Base-by-base conservation (phyloP, 768 basidiomycete genomes). In the Calocybe cyanea region DNA sequence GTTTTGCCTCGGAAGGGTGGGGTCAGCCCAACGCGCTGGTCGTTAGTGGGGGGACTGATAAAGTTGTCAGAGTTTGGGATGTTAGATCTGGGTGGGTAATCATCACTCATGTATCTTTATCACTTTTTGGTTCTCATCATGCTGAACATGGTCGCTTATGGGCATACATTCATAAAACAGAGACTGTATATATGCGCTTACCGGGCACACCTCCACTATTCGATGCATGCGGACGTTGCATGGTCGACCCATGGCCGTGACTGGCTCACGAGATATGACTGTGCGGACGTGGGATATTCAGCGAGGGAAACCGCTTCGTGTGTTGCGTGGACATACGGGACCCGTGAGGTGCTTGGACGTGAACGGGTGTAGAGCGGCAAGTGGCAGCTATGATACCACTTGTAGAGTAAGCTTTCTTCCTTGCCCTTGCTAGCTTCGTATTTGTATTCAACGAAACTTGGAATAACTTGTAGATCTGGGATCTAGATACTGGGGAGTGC, bases 211-310 rank as follows among this genome's bases (percentile, higher is more conserved):
- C 0, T 89, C 92, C 0, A 97, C 95, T 1, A 86, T 98, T 41
- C 82, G 95, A 23, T 96, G 92, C 63, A 72, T 95, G 45, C 90
- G 87, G 56, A 85, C 92, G 11, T 66, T 97, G 40, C 86, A 95
- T 61, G 83, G 85, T 31, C 77, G 89, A 9, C 92, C 95, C 0
- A 76, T 95, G 41, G 93, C 92, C 0, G 82, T 99, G 25, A 87
- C 88, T 0, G 95, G 93, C 38, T 91, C 92, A 25, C 77, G 95
- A 14, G 95, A 98, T 55, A 70, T 76, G 13, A 91, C 89, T 3
- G 59, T 97, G 31, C 76, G 92, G 1, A 89, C 96, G 0, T 99
- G 95, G 95, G 90, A 99, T 63, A 78, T 99, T 25, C 87, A 91
- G 62, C 75, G 72, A 10, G 95, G 95, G 0, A 70, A 76, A 37